Base-by-base conservation (phyloP, 2,329 filamentous ascomycete genomes). In the Arthroderma uncinatum region DNA sequence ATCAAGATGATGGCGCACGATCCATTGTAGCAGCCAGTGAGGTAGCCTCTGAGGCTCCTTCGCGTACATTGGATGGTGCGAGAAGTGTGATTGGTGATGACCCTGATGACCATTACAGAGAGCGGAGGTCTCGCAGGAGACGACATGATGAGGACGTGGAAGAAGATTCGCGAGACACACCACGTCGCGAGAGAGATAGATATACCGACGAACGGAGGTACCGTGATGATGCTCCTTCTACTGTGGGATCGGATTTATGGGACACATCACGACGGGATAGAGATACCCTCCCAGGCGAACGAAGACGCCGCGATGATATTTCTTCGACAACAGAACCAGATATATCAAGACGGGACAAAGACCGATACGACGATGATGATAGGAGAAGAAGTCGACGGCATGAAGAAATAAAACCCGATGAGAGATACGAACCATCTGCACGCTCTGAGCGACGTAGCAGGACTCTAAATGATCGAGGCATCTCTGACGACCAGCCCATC, bases 181-280 rank as follows among this genome's bases (percentile, higher is more conserved):
- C 21, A n/a, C 47, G 28, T 16, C 47, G 47, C 25, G 47, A 50
- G 47, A 33, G 28, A n/a, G 28, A 19, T 10, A 21, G 25, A 19
- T 33, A 50, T 30, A 6, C 47, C 1, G 28, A 50, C 21, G 58
- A 66, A 37, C 39, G 47, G 16, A 61, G 61, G 12, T 59, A 63
- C 50, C 63, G 60, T 40, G 62, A 67, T 39, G 60, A 62, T 19
- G 61, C 62, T 3, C 33, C 50, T 55, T 39, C 53, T 2, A 16
- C 52, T 5, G 52, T 37, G 33, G 28, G 19, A 6, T 19, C 52
- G 5, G 36, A 40, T n/a, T 39, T 39, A 37, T n/a, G 33, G 25
- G 52, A 37, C 10, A 7, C 52, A 19, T 39, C 52, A 37, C 52
- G 28, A 12, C 48, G 28, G 33, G 48, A 33, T 3, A 34, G 48